These are phyloP conservation scores for Cenchrus americanus DNA, from an alignment of 176 grass and related monocot genomes.

Conservation along the genomic window DNA sequence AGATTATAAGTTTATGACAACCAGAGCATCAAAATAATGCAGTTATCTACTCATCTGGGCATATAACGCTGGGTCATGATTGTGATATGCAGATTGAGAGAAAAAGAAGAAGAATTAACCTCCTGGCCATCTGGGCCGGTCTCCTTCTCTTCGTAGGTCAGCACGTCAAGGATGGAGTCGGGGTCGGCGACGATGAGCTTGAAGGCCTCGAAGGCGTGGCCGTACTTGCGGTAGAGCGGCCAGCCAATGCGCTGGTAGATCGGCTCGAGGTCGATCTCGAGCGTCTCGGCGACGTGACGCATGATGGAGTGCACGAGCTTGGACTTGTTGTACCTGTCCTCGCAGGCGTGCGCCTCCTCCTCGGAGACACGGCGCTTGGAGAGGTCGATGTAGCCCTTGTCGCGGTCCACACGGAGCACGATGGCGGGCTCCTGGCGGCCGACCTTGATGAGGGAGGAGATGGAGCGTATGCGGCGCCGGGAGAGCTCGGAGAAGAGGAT, in stretches of 20 bases:
- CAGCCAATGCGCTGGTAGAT: constrained; percentile 77
- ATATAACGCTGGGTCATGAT: neutral
- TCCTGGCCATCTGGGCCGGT: constrained; percentile 66
- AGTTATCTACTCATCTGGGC: too few species aligned
- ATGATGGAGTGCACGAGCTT: constrained; percentile 99
- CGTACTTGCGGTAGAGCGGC: constrained; percentile 91
- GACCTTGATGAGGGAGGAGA: constrained; percentile 94
- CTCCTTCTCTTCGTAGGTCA: constrained; percentile 65
- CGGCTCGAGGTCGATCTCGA: constrained; percentile 79
- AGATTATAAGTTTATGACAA: neutral
- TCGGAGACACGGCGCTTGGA: constrained; percentile 95
- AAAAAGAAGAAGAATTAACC: constrained; percentile 38
- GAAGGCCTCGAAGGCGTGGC: constrained; percentile 90
- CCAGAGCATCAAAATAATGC: neutral
- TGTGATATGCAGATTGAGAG: neutral
- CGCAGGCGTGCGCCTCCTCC: constrained; percentile 83
- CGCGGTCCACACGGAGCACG: constrained; percentile 90
- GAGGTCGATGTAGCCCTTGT: constrained; percentile 94
- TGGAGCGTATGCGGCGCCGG: constrained; percentile 85
- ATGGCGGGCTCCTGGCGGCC: constrained; percentile 97
- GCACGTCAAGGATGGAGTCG: constrained; percentile 56
- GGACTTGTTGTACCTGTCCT: constrained; percentile 94
- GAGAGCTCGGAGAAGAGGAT: constrained; percentile 98
- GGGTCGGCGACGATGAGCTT: constrained; percentile 75
- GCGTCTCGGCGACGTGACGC: constrained; percentile 96